Base-by-base conservation (phyloP, 2,329 filamentous ascomycete genomes). In the Pseudogymnoascus sp. region DNA sequence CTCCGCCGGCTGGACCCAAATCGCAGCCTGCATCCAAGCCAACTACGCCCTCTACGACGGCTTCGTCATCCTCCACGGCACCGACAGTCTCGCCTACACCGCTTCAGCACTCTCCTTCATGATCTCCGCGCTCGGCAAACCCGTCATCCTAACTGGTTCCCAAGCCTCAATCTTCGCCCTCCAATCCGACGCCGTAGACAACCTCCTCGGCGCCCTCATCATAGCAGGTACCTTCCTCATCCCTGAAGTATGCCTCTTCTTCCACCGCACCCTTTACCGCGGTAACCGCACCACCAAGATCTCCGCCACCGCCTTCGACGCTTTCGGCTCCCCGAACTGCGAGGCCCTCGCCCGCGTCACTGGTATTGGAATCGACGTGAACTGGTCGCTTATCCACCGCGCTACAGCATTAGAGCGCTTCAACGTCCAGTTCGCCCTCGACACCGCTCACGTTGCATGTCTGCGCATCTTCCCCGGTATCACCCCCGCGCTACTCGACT, bases 171-270 rank as follows among this genome's bases (percentile, higher is more conserved):
- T 90, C 80, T 82, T 88, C 68, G 84, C 88, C 70, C 79, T 90
- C 11, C 87, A 90, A 72, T 89, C 85, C 62, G 88, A 90, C 73
- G 88, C 87, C 5, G 84, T 86, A 7, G 87, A 90, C 71, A 90
- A 90, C 66, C 79, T 90, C 7, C 81, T 90, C 6, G 86, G 86
- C 13, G 86, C 86, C 8, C 76, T 90, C 65, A 86, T 90, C 65
- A 84, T 90, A 63, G 88, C 88, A 13, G 87, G 87, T 10, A 87
- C 90, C 68, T 90, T 90, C 71, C 87, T 87, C 81, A 88, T 90
- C 62, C 87, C 88, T 0, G 88, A 90, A 76, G 88, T 90, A 25
- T 89, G 86, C 71, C 79, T 90, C 41, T 90, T 89, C 76, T 90
- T 90, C 78, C 87, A 90, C 72, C 85, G 88, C 74, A 85, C 83